Evolutionary conservation across 441 rosid genomes (phyloP), one percentile per base, ranked within the genome.

Genomic region (Populus trichocarpa): DNA sequence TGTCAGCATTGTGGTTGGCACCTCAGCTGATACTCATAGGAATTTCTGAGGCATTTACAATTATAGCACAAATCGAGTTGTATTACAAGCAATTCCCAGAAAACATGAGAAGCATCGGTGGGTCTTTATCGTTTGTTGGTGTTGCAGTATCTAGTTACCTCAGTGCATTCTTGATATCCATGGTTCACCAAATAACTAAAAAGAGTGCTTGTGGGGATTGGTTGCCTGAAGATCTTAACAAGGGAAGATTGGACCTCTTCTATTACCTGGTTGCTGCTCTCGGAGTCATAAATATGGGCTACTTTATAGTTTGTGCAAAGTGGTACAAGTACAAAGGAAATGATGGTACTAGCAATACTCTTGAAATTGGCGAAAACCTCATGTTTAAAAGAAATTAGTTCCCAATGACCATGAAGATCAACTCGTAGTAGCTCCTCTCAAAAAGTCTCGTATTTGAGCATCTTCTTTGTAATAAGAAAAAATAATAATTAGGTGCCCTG

Each of bases 11-110:
- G 78, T 87, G 94, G 93, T 79, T 91, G 69, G 81, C 86, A 6
- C 97, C 96, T 75, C 96, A 93, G 85, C 86, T 93, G 69, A 79
- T 78, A 16, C 73, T 91, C 10, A 79, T 81, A 70, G 97, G 97
- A 38, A 33, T 93, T 0, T 86, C 86, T 0, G 94, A 91, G 25
- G 93, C 90, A 12, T 85, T 93, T 26, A 76, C 88, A 1, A 10
- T 83, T 0, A 81, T 91, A 38, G 93, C 82, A 18, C 82, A 86
- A 53, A 1, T 86, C 35, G 96, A 93, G 77, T 89, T 91, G 64
- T 88, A 85, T 84, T 91, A 92, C 84, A 87, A 89, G 82, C 90
- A 91, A 78, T 90, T 91, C 76, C 94, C 95, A 0, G 94, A 89
- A 74, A 89, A 89, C 83, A 86, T 89, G 92, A 84, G 90, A 80